A percentile compares a stretch with the other conserved stretches of the same genome.
These are phyloP conservation scores for Colletotrichum aenigma DNA, from an alignment of 2,329 filamentous ascomycete genomes.

Conservation along the genomic window DNA sequence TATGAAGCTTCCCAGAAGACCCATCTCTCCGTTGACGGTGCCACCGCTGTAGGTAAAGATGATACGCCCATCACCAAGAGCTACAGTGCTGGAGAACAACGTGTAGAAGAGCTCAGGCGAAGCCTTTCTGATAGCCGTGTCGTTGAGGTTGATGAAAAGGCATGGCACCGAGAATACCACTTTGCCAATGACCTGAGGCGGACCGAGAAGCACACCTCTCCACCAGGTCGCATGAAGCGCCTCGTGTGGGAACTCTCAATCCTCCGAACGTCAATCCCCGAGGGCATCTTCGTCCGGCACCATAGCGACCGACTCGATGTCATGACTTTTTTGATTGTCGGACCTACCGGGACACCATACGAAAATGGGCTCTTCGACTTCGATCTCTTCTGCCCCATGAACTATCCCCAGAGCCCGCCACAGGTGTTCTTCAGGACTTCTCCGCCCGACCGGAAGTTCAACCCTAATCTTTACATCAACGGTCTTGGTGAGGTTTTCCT, in stretches of 20 bases:
- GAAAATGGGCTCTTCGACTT: slow-evolving; percentile 60
- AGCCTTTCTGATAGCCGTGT: not conserved
- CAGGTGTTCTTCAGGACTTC: slow-evolving; percentile 43
- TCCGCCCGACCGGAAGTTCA: slow-evolving; percentile 37
- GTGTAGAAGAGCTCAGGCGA: not conserved
- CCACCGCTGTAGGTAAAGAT: not conserved
- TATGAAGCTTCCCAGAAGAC: not conserved
- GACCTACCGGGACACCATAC: slow-evolving; percentile 55
- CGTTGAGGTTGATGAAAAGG: not conserved
- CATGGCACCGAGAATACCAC: not conserved
- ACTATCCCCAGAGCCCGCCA: slow-evolving; percentile 49
- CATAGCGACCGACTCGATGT: slow-evolving; percentile 48
- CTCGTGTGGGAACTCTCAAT: slow-evolving; percentile 49
- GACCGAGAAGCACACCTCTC: not conserved
- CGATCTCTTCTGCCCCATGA: slow-evolving; percentile 46
- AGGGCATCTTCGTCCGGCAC: slow-evolving; percentile 55
- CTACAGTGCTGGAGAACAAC: not conserved
- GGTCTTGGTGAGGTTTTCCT: slow-evolving; percentile 44
- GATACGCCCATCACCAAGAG: not conserved
- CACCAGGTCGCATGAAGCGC: slow-evolving; percentile 45
- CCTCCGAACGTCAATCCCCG: slow-evolving; percentile 49
- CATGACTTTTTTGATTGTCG: slow-evolving; percentile 56
- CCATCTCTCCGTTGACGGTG: not conserved
- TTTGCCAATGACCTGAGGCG: not conserved
- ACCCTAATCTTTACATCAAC: slow-evolving; percentile 55